Base-by-base conservation (phyloP, 148 eudicot species). In the Vaccinium corymbosum region DNA sequence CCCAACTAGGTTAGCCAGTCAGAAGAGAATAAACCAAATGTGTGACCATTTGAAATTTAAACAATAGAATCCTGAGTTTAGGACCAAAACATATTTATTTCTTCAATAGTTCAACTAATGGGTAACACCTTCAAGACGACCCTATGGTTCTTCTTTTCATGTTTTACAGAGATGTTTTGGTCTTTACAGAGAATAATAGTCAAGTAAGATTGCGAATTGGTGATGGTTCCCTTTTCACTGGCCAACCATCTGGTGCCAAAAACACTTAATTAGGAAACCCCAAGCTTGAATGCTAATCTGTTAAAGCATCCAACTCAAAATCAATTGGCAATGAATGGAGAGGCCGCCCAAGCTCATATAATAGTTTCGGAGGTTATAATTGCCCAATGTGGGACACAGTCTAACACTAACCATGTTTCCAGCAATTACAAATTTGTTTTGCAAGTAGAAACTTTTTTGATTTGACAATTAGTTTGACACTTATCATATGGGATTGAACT, bases 401-500 rank as follows among this genome's bases (percentile, higher is more conserved):
- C 46, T 42, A 42, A 4, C 46, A 42, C 46, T 4, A 42, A 42
- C 46, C 46, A 42, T 42, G 46, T 42, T 42, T 42, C 46, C 46
- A 42, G 46, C 46, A 42, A 6, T 35, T 35, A 35, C 50, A 75
- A 19, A 32, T 42, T 75, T 75, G 78, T 75, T 75, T 46, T 46
- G 25, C 27, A 35, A 48, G 11, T 8, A 46, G 53, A 76, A 12
- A 76, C 27, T 76, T 48, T 49, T 48, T 16, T 13, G 10, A 17
- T 49, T 76, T 76, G 32, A 76, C 3, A n/a, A 49, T 20, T 9
- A 48, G n/a, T 5, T n/a, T 76, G 7, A 76, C 56, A 71, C 27
- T 56, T 82, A 14, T 80, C 81, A 29, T 59, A 57, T 50, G 38
- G 62, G 14, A 62, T 48, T 9, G 52, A 81, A 84, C 48, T 53